These are phyloP conservation scores for Jaapia argillacea DNA, from an alignment of 768 basidiomycete genomes.

Conservation along the genomic window DNA sequence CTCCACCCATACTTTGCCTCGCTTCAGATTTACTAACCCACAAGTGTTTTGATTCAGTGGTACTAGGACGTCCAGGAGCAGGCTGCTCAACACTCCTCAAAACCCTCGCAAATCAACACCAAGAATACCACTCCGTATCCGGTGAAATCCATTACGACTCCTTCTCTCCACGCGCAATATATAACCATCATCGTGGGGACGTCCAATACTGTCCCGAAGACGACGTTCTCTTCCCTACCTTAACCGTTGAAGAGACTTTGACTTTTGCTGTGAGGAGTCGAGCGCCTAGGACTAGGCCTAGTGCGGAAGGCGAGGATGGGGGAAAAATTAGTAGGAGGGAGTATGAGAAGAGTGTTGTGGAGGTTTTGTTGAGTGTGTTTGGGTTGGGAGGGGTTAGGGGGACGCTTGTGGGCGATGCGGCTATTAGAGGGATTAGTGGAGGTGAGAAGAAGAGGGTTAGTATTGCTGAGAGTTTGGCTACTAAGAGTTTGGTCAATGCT, in stretches of 20 bases:
- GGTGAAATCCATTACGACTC: slow-evolving; percentile 75
- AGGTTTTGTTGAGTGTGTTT: slow-evolving; percentile 57
- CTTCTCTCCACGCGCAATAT: slow-evolving; percentile 53
- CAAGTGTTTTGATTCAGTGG: slow-evolving; percentile 34
- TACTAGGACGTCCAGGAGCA: slow-evolving; percentile 76
- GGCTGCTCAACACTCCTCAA: slow-evolving; percentile 85
- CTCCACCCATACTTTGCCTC: neutral
- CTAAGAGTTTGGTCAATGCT: slow-evolving; percentile 47
- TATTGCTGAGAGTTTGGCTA: slow-evolving; percentile 62
- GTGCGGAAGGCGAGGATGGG: too few species aligned
- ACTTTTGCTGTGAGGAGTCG: slow-evolving; percentile 60
- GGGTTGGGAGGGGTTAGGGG: slow-evolving; percentile 64
- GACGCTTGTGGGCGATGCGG: slow-evolving; percentile 71
- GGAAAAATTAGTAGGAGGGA: slow-evolving; percentile 26
- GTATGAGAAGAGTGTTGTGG: slow-evolving; percentile 32
- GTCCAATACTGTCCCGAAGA: slow-evolving; percentile 78
- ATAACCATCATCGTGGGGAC: slow-evolving; percentile 64
- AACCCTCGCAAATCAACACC: slow-evolving; percentile 64
- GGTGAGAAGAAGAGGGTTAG: slow-evolving; percentile 76
- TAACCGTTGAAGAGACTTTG: slow-evolving; percentile 73
- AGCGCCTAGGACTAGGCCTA: slow-evolving; percentile 45
- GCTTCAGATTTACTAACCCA: neutral
- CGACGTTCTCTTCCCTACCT: slow-evolving; percentile 77
- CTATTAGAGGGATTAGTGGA: slow-evolving; percentile 64
- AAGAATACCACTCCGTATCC: slow-evolving; percentile 54